These are phyloP conservation scores for Fonsecaea pedrosoi DNA, from an alignment of 2,329 filamentous ascomycete genomes.

Conservation along the genomic window DNA sequence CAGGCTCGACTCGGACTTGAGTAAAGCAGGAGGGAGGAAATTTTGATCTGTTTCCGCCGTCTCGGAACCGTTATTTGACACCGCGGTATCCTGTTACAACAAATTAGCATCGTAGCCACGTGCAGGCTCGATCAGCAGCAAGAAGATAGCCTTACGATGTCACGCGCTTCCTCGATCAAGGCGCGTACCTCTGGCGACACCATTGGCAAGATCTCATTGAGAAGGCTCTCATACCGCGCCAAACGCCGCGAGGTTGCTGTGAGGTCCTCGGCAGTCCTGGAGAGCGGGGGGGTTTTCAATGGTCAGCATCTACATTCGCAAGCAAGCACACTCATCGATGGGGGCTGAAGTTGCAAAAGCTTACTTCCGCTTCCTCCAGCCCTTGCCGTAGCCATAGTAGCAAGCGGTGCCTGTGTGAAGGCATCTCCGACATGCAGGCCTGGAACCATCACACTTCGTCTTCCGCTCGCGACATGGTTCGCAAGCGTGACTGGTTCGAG, in stretches of 20 bases:
- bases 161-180: slow-evolving; percentile 39
- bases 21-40: slow-evolving; percentile 18
- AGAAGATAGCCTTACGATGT: slow-evolving; percentile 29
- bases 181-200: slow-evolving; percentile 37
- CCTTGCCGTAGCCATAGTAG: slow-evolving; percentile 41
- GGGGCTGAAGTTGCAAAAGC: slow-evolving; percentile 7
- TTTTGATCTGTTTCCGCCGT: slow-evolving; percentile 30
- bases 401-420: slow-evolving; percentile 39
- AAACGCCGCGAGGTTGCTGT: slow-evolving; percentile 38
- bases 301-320: slow-evolving; percentile 14
- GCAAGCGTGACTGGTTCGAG: slow-evolving; percentile 40
- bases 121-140: background rate
- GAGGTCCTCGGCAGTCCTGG: slow-evolving; percentile 40
- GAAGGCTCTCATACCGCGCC: slow-evolving; percentile 38
- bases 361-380: slow-evolving; percentile 41
- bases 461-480: slow-evolving; percentile 41
- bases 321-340: background rate
- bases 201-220: slow-evolving; percentile 39
- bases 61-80: slow-evolving; percentile 36
- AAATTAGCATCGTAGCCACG: background rate
- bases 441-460: slow-evolving; percentile 40
- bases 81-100: slow-evolving; percentile 25
- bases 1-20: slow-evolving; percentile 25
- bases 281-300: background rate
- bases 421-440: slow-evolving; percentile 39